Conservation (phyloP, 495 filamentous ascomycete species). For the Bombardia bombarda region DNA sequence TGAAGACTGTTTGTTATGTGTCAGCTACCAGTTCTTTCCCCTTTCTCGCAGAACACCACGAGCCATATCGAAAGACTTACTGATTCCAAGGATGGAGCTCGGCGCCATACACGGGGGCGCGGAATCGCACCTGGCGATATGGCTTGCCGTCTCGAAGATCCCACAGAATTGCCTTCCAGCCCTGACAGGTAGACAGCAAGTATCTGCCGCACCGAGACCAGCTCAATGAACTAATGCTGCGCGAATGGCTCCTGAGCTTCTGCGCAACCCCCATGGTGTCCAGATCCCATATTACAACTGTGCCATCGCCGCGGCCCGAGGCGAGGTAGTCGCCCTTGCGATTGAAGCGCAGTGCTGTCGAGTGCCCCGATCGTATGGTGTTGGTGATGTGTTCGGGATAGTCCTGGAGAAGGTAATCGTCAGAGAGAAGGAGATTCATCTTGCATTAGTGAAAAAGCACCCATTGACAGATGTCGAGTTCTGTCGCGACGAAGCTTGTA, state of each 20-base stretch:
- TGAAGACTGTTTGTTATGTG: conserved; percentile 50
- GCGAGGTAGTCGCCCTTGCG: conserved; percentile 89
- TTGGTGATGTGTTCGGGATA: conserved; percentile 85
- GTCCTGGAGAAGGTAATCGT: conserved; percentile 74
- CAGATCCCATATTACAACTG: conserved; percentile 90
- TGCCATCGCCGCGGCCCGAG: conserved; percentile 87
- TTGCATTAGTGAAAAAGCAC: too few species aligned
- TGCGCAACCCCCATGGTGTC: conserved; percentile 93
- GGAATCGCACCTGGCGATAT: conserved; percentile 64
- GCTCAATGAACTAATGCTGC: conserved; percentile 83
- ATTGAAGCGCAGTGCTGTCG: conserved; percentile 75
- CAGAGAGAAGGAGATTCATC: conserved; percentile 46
- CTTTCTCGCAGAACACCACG: neutral
- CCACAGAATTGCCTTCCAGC: conserved; percentile 94
- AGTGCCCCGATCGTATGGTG: conserved; percentile 65
- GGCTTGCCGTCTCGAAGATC: conserved; percentile 64
- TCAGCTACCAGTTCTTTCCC: neutral
- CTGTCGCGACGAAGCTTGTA: too few species aligned
- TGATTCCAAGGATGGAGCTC: conserved; percentile 89
- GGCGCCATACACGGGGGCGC: conserved; percentile 88
- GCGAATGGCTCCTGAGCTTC: conserved; percentile 84
- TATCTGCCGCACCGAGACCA: conserved; percentile 91
- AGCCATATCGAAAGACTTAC: conserved; percentile 56
- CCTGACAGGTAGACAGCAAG: conserved; percentile 87
- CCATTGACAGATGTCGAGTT: too few species aligned